phyloP scores from a whole-genome alignment of 352 stramenopile species.

The Phytophthora sp. region DNA sequence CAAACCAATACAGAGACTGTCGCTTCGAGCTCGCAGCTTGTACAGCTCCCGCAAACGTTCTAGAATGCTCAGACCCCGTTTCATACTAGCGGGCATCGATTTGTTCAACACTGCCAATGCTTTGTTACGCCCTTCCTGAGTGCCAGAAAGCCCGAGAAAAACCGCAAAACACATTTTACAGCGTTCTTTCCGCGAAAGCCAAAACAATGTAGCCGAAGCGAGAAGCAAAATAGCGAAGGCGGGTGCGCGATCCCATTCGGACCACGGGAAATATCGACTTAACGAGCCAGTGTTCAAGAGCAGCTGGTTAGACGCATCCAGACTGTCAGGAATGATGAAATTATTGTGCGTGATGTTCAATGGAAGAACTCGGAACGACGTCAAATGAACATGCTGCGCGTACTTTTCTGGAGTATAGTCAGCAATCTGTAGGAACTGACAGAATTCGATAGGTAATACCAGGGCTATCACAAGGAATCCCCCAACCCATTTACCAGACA shows the following conservation, averaged over 20 bases:
- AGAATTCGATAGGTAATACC: slow-evolving; percentile 56
- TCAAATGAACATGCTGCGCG: slow-evolving; percentile 35
- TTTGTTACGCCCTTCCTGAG: neutral
- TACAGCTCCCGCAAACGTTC: slow-evolving; percentile 39
- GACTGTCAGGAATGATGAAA: neutral
- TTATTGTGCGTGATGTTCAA: slow-evolving; percentile 12
- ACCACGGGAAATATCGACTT: slow-evolving; percentile 56
- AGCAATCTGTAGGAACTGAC: slow-evolving; percentile 53
- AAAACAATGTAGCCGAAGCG: slow-evolving; percentile 23
- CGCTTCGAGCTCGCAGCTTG: slow-evolving; percentile 37
- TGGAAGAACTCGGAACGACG: slow-evolving; percentile 36
- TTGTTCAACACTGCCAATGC: slow-evolving; percentile 26
- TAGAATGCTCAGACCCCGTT: slow-evolving; percentile 32
- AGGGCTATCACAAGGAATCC: slow-evolving; percentile 57
- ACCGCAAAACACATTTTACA: slow-evolving; percentile 45
- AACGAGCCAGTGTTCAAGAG: slow-evolving; percentile 52
- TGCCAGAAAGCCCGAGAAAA: slow-evolving; percentile 34
- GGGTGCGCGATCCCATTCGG: slow-evolving; percentile 51
- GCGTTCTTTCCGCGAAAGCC: slow-evolving; percentile 46
- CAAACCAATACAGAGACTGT: slow-evolving; percentile 46
- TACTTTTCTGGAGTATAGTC: slow-evolving; percentile 46
- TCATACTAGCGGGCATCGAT: slow-evolving; percentile 25
- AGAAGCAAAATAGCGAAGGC: slow-evolving; percentile 41
- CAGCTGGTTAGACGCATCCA: slow-evolving; percentile 18
- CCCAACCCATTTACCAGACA: slow-evolving; percentile 56